Evolutionary conservation across 164 flowering plant species (phyloP), one percentile per base, ranked within the genome.

Genomic region (Protea cynaroides): DNA sequence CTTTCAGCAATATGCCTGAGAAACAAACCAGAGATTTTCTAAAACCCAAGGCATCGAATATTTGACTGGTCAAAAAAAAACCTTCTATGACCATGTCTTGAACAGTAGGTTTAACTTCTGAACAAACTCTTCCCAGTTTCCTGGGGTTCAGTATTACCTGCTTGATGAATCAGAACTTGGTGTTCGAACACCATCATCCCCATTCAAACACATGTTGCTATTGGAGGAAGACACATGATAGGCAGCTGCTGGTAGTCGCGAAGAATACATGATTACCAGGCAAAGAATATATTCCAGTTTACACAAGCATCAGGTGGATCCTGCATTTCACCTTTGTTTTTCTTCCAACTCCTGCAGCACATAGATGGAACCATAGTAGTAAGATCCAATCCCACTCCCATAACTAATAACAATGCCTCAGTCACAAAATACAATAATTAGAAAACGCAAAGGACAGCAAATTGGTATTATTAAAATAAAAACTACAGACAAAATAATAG

Each of bases 1-100:
- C 61, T 43, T 74, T 74, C 83, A 59, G 58, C 21, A 2, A 51
- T 71, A 61, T 64, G 74, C 79, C 88, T 78, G 65, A 53, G 49
- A 50, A 60, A 63, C 53, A 65, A 64, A 68, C 52, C 25, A 44
- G n/a, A 58, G 12, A 56, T 21, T 54, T 21, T 50, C 37, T 49
- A 54, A 61, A 64, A 56, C 43, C 47, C 23, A 22, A 51, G 44
- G 7, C 47, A 63, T 10, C 44, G 38, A 57, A 38, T 9, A 56
- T 15, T 25, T 21, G 9, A 34, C 4, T 69, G 23, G 25, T 15
- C 25, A 1, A 24, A 44, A 25, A 18, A 52, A 47, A 22, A 24
- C 61, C 34, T 29, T 17, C 2, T 34, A 62, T 57, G 38, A 46
- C 29, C 15, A 7, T n/a, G 43, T 29, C 5, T 23, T 12, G 15